phyloP scores from a whole-genome alignment of 2,329 filamentous ascomycete species.

The Clathrospora elynae region DNA sequence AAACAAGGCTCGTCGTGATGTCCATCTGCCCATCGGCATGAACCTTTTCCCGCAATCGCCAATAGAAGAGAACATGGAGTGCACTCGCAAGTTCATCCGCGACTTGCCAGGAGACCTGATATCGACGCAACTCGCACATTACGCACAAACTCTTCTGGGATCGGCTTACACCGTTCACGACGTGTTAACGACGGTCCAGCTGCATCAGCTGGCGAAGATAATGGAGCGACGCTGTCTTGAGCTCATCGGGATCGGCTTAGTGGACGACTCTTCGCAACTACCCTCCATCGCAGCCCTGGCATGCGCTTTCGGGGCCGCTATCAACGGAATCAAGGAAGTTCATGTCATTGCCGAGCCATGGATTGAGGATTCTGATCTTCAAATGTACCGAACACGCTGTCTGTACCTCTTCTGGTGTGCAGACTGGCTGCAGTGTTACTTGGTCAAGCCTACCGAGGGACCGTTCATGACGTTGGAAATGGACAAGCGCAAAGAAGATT shows the following conservation, averaged over 20 bases:
- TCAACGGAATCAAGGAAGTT: slow-evolving; percentile 14
- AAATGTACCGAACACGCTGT: slow-evolving; percentile 12
- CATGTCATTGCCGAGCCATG: slow-evolving; percentile 1
- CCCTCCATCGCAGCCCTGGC: slow-evolving; percentile 9
- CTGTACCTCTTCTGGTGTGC: slow-evolving; percentile 23
- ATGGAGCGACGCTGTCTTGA: slow-evolving; percentile 4
- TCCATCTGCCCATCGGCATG: slow-evolving; percentile 9
- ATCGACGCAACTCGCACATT: slow-evolving; percentile 4
- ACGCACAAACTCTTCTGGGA: slow-evolving; percentile 1
- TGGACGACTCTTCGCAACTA: slow-evolving; percentile 7
- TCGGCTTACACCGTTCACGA: slow-evolving; percentile 1
- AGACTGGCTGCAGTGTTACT: slow-evolving; percentile 17
- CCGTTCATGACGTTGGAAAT: slow-evolving; percentile 4
- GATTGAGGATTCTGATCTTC: slow-evolving; percentile 11
- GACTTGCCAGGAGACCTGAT: slow-evolving; percentile 1
- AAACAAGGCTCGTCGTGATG: slow-evolving; percentile 10
- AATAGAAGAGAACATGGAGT: slow-evolving; percentile 5
- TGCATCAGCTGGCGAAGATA: not conserved
- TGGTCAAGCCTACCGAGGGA: slow-evolving; percentile 4
- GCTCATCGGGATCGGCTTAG: slow-evolving; percentile 6
- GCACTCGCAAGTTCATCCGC: slow-evolving; percentile 10
- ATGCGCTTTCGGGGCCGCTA: slow-evolving; percentile 7
- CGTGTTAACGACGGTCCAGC: not conserved
- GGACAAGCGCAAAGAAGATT: not conserved
- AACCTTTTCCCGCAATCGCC: slow-evolving; percentile 8